phyloP scores from a whole-genome alignment of 352 stramenopile species.

The Pythium utonaiense region DNA sequence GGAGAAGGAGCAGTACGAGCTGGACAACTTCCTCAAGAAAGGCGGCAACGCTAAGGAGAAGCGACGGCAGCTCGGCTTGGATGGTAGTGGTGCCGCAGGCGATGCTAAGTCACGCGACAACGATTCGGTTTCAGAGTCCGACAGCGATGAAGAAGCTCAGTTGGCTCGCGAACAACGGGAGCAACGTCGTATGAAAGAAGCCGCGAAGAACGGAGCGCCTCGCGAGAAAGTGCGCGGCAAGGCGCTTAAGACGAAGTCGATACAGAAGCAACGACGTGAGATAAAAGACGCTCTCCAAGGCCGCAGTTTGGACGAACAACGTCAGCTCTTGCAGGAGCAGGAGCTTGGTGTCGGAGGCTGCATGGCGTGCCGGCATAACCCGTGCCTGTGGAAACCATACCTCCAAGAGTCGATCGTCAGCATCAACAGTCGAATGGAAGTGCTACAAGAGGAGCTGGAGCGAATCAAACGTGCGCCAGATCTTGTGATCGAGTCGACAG shows the following conservation, averaged over 20 bases:
- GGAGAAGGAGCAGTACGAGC: slow-evolving; percentile 62
- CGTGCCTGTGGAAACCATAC: slow-evolving; percentile 64
- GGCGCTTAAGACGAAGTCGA: slow-evolving; percentile 46
- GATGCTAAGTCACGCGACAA: background rate
- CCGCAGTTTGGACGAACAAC: slow-evolving; percentile 62
- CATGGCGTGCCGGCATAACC: slow-evolving; percentile 74
- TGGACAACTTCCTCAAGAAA: slow-evolving; percentile 41
- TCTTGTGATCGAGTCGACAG: slow-evolving; percentile 39
- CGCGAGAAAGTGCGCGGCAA: slow-evolving; percentile 48
- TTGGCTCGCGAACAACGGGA: slow-evolving; percentile 49
- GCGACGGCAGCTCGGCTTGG: background rate
- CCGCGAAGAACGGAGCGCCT: slow-evolving; percentile 22
- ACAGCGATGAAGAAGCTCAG: slow-evolving; percentile 70
- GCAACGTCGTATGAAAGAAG: slow-evolving; percentile 30
- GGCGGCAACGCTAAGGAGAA: slow-evolving; percentile 5
- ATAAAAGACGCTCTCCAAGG: slow-evolving; percentile 68
- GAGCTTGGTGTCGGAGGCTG: slow-evolving; percentile 73
- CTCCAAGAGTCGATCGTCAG: slow-evolving; percentile 46
- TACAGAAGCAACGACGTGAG: slow-evolving; percentile 69
- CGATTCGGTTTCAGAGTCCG: slow-evolving; percentile 51
- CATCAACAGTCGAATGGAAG: slow-evolving; percentile 55
- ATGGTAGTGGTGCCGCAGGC: background rate
- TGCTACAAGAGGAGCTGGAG: slow-evolving; percentile 65
- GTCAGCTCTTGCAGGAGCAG: slow-evolving; percentile 54
- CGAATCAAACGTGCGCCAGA: slow-evolving; percentile 59